Evolutionary conservation across 495 filamentous ascomycete species (phyloP).

Genomic region (Talaromyces borbonicus): DNA sequence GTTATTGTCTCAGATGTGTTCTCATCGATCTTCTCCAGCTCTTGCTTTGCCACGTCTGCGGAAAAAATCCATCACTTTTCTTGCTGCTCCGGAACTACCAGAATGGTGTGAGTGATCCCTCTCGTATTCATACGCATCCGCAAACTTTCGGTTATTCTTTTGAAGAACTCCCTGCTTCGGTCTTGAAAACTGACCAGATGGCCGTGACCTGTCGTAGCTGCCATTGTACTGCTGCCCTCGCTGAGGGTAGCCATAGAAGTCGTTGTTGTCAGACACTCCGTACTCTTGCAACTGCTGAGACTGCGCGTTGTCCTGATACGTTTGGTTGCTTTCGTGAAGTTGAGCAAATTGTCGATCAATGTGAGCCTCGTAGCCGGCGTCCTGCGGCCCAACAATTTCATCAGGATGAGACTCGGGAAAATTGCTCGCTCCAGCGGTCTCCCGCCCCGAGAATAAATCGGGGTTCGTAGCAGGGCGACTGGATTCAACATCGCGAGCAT

Average conservation of each 20-base stretch:
- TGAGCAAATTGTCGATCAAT: slow-evolving; percentile 39
- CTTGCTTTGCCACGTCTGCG: slow-evolving; percentile 71
- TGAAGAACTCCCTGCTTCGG: slow-evolving; percentile 51
- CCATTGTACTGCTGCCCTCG: slow-evolving; percentile 25
- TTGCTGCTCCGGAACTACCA: slow-evolving; percentile 75
- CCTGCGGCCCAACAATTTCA: slow-evolving; percentile 18
- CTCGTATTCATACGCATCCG: slow-evolving; percentile 79
- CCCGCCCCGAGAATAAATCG: slow-evolving; percentile 14
- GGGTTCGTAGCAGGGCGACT: slow-evolving; percentile 26
- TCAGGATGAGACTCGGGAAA: slow-evolving; percentile 20
- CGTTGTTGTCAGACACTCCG: slow-evolving; percentile 9
- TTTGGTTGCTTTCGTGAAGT: slow-evolving; percentile 25
- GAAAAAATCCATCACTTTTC: slow-evolving; percentile 97
- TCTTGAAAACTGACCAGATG: slow-evolving; percentile 34
- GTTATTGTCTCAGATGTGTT: no score
- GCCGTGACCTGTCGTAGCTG: slow-evolving; percentile 28
- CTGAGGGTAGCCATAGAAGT: slow-evolving; percentile 13
- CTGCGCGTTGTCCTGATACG: slow-evolving; percentile 21
- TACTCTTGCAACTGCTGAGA: slow-evolving; percentile 25
- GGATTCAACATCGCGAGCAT: slow-evolving; percentile 15
- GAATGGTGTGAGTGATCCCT: slow-evolving; percentile 55
- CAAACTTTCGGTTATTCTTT: slow-evolving; percentile 77
- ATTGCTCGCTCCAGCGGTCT: slow-evolving; percentile 26
- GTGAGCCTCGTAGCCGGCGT: slow-evolving; percentile 32
- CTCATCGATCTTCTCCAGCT: slow-evolving; percentile 47